Evolutionary conservation across 129 eudicot species (phyloP), one percentile per base, ranked within the genome.

Genomic region (Escallonia rubra): DNA sequence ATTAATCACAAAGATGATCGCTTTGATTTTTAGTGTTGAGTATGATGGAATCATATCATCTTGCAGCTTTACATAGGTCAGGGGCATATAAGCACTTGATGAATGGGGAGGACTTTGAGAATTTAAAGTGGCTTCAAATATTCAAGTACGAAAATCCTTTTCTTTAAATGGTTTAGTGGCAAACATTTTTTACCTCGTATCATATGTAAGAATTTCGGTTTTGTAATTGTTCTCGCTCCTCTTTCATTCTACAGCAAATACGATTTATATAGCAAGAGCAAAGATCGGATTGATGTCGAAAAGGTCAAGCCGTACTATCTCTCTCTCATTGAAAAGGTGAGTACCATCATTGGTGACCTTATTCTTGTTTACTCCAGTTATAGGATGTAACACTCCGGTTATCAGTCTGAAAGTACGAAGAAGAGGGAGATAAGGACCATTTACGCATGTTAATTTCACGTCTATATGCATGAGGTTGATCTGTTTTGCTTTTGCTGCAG

Each of bases 251-350:
- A 59, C 73, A 88, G 96, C 85, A 87, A 87, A 79, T 91, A 91
- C 60, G 93, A 91, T 60, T 71, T 87, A 11, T 91, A 87, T 67
- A 91, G 93, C 86, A 91, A 91, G 78, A 91, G 97, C 78, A 91
- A 87, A 55, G 96, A 82, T 69, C 80, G 86, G 10, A 64, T 91
- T 47, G 81, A 87, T 44, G 87, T 91, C 38, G 96, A 85, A 67
- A 75, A 81, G 57, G 93, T 91, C 61, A 91, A 87, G 68, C 96
- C 96, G 2, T 91, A 91, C 72, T 91, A 91, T 59, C 64, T 87
- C 4, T 87, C 97, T 50, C 88, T 91, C 58, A 87, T 87, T 41
- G 66, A 83, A 2, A 85, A 91, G 97, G 97, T 90, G 62, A 76
- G 67, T 2, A 49, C 23, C 50, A 4, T 4, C 5, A 1, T 75